Conservation (phyloP, 495 filamentous ascomycete genomes). For the Trichoderma asperelloides region DNA sequence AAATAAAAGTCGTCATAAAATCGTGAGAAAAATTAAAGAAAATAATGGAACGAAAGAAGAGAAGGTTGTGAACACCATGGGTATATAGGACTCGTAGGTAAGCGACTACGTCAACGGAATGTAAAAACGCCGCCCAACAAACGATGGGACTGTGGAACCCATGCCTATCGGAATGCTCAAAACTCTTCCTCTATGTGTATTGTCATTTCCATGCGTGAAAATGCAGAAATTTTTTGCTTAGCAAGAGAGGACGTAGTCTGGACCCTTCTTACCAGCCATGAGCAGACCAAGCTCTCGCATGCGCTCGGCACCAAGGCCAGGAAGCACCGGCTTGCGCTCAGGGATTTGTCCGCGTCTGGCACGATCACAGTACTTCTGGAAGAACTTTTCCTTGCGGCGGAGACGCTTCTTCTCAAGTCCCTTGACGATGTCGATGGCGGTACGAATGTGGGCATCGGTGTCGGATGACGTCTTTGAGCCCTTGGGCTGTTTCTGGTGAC, state of each 20-base stretch:
- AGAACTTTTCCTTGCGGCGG: conserved; percentile 78
- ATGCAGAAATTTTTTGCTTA: conserved; percentile 26
- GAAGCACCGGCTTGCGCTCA: conserved; percentile 41
- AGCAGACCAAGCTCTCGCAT: conserved; percentile 91
- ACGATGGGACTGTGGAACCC: conserved; percentile 7
- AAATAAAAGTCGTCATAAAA: neutral
- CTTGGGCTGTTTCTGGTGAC: conserved; percentile 19
- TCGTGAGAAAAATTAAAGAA: neutral
- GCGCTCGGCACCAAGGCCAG: conserved; percentile 81
- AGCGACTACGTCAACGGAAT: neutral
- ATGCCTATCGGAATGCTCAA: neutral
- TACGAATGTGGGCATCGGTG: conserved; percentile 52
- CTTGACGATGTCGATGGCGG: conserved; percentile 94
- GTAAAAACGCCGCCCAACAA: neutral
- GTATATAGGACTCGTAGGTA: neutral
- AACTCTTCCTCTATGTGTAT: neutral
- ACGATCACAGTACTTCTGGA: conserved; percentile 61
- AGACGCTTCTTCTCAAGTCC: conserved; percentile 90
- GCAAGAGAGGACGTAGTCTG: conserved; percentile 73
- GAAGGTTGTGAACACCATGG: neutral
- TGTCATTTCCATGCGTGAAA: neutral
- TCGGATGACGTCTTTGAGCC: neutral
- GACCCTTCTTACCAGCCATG: conserved; percentile 70
- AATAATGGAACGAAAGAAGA: neutral
- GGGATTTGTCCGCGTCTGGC: conserved; percentile 42